These are phyloP conservation scores for Leccinum imitatum DNA, from an alignment of 768 basidiomycete genomes.

Conservation along the genomic window DNA sequence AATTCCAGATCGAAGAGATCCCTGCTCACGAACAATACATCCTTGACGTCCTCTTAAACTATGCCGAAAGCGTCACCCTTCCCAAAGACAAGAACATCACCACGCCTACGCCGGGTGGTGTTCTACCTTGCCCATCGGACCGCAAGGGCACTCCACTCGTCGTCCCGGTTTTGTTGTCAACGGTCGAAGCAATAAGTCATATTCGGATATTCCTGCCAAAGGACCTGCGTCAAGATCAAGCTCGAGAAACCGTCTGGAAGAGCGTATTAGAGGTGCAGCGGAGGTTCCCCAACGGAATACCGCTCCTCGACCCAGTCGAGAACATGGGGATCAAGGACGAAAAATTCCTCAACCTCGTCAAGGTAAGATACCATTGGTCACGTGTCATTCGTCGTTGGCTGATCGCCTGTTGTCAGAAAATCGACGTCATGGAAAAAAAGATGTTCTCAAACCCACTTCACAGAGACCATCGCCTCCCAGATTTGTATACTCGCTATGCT, in stretches of 20 bases:
- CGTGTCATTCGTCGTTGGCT: background rate
- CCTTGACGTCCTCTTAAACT: conserved; percentile 87
- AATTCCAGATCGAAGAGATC: conserved; percentile 64
- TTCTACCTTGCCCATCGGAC: conserved; percentile 70
- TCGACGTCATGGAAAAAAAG: conserved; percentile 83
- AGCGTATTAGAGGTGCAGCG: conserved; percentile 88
- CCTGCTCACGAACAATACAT: conserved; percentile 90
- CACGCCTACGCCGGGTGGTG: conserved; percentile 61
- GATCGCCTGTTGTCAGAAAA: conserved; percentile 61
- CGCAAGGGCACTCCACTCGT: conserved; percentile 82
- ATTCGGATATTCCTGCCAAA: conserved; percentile 88
- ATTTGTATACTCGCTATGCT: conserved; percentile 77
- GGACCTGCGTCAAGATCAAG: conserved; percentile 74
- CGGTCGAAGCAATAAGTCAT: conserved; percentile 82
- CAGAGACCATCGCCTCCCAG: conserved; percentile 72
- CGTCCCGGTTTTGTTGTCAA: conserved; percentile 85
- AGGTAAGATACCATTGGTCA: conserved; percentile 45
- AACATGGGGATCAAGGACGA: conserved; percentile 97
- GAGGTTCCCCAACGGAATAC: conserved; percentile 84
- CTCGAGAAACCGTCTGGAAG: conserved; percentile 86
- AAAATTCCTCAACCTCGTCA: conserved; percentile 83
- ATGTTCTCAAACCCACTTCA: conserved; percentile 80
- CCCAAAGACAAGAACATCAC: conserved; percentile 58
- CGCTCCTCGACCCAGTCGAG: conserved; percentile 85
- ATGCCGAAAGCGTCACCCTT: conserved; percentile 58